Percentiles rank a stretch among this genome's conserved stretches.
phyloP scores from a whole-genome alignment of 2,329 filamentous ascomycete genomes.

The Trichoderma asperellum region DNA sequence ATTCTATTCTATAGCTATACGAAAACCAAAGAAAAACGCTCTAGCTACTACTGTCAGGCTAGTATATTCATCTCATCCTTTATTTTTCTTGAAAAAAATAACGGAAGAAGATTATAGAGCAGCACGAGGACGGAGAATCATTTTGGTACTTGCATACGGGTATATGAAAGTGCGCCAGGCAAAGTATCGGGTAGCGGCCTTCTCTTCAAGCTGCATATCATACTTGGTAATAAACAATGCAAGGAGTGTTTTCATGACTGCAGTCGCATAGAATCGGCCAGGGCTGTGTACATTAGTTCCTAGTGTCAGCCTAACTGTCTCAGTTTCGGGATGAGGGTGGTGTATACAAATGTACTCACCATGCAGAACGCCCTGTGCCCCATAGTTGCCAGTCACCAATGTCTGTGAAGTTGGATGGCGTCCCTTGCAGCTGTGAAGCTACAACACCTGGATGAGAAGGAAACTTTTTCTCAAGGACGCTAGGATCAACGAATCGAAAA shows the following conservation, averaged over 20 bases:
- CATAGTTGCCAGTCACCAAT: slow-evolving; percentile 15
- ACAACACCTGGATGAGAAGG: neutral
- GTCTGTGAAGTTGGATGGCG: slow-evolving; percentile 7
- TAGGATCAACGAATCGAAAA: slow-evolving; percentile 2
- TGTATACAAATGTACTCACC: neutral
- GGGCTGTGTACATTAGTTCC: neutral
- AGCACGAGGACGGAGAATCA: neutral
- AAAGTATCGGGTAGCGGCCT: slow-evolving; percentile 7
- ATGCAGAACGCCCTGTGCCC: slow-evolving; percentile 22
- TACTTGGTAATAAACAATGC: slow-evolving; percentile 7
- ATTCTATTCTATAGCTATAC: neutral
- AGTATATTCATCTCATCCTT: neutral
- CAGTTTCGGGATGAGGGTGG: neutral
- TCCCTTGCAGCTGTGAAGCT: neutral
- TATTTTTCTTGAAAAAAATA: neutral
- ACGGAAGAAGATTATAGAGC: neutral
- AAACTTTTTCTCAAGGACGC: neutral
- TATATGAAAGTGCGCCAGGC: slow-evolving; percentile 17
- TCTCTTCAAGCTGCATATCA: slow-evolving; percentile 9
- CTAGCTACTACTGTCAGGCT: neutral
- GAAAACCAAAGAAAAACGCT: neutral
- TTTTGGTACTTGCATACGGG: slow-evolving; percentile 5
- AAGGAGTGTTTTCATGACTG: slow-evolving; percentile 15
- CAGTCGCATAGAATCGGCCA: slow-evolving; percentile 9
- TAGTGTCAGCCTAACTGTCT: neutral